These are phyloP conservation scores for Axilococcus clingmanii DNA, from an alignment of 139 green algal species.

Conservation along the genomic window DNA sequence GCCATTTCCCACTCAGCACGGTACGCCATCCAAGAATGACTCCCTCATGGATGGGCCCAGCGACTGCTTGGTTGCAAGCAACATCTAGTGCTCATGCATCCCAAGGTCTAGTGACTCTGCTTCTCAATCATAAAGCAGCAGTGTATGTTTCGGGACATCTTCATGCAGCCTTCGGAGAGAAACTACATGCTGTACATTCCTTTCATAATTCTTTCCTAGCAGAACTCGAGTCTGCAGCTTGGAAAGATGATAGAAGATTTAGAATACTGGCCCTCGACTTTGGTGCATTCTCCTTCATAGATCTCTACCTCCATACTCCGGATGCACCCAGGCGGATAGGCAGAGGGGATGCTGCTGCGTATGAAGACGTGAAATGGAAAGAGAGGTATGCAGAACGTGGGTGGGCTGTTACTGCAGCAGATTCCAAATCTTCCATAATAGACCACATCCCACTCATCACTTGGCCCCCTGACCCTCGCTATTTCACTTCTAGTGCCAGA, in stretches of 20 bases:
- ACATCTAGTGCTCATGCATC: slow-evolving; percentile 5
- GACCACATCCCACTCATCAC: slow-evolving; percentile 28
- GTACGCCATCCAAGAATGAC: not conserved
- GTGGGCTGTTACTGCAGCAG: slow-evolving; percentile 18
- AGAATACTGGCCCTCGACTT: slow-evolving; percentile 31
- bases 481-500: slow-evolving; percentile 6
- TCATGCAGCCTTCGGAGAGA: slow-evolving; percentile 48
- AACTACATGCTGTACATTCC: slow-evolving; percentile 38
- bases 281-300: slow-evolving; percentile 31
- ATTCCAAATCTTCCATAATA: slow-evolving; percentile 10
- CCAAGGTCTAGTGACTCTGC: not conserved
- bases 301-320: slow-evolving; percentile 35
- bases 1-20: slow-evolving; percentile 49
- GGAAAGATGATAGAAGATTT: slow-evolving; percentile 56
- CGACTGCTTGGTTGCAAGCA: slow-evolving; percentile 6
- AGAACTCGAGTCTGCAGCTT: slow-evolving; percentile 53
- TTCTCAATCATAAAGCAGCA: slow-evolving; percentile 10
- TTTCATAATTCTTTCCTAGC: slow-evolving; percentile 21
- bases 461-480: slow-evolving; percentile 31
- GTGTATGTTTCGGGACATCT: slow-evolving; percentile 57
- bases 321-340: slow-evolving; percentile 1
- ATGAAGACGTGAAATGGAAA: slow-evolving; percentile 10
- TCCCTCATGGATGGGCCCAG: not conserved
- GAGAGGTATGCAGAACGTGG: slow-evolving; percentile 3
- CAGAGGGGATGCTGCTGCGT: not conserved